Percentiles rank a stretch among this genome's conserved stretches.
Conservation (phyloP, 2,329 filamentous ascomycete genomes). For the Myriosclerotinia scirpicola region DNA sequence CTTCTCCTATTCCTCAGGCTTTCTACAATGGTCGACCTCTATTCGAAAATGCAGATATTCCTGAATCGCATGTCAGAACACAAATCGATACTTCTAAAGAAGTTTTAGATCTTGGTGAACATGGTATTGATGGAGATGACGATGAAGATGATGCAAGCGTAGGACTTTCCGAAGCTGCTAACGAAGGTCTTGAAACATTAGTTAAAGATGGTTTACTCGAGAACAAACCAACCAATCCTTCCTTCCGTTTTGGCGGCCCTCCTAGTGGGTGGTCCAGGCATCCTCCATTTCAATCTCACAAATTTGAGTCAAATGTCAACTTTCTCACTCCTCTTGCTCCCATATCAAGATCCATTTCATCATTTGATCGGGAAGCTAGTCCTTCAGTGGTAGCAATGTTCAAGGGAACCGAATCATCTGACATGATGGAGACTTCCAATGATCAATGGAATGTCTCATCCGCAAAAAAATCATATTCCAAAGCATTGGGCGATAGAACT, state of each 20-base stretch:
- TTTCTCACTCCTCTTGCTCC: neutral
- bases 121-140: slow-evolving; percentile 9
- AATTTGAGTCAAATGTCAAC: too few species aligned
- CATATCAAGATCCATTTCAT: too few species aligned
- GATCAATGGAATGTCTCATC: neutral
- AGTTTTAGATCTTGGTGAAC: neutral
- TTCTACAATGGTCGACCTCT: neutral
- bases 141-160: slow-evolving; percentile 30
- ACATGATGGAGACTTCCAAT: neutral
- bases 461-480: slow-evolving; percentile 20
- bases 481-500: slow-evolving; percentile 34
- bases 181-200: slow-evolving; percentile 32
- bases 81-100: slow-evolving; percentile 12
- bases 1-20: neutral
- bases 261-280: neutral
- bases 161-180: slow-evolving; percentile 34
- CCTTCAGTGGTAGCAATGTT: slow-evolving; percentile 45
- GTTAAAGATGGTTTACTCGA: slow-evolving; percentile 28
- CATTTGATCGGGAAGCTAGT: slow-evolving; percentile 38
- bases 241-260: too few species aligned
- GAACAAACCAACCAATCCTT: neutral
- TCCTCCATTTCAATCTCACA: neutral
- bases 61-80: slow-evolving; percentile 20
- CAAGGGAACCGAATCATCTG: slow-evolving; percentile 30
- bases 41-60: slow-evolving; percentile 7